These are phyloP conservation scores for Yamadazyma aaseri DNA, from an alignment of 1,139 yeast species.

Conservation along the genomic window DNA sequence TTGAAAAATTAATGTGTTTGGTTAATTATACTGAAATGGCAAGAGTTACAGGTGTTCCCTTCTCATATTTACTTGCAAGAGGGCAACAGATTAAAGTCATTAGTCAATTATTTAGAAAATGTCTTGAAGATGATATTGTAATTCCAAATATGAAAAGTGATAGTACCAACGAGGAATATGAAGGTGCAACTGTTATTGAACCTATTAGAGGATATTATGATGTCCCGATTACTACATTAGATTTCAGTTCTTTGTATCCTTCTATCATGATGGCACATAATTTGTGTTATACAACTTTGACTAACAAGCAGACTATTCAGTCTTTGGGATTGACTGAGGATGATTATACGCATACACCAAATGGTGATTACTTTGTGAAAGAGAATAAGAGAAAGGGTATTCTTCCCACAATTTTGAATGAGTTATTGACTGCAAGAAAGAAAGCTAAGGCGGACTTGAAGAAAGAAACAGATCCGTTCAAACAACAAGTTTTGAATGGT, in stretches of 20 bases:
- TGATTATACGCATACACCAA: conserved; percentile 87
- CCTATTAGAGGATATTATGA: conserved; percentile 95
- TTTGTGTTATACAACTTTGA: conserved; percentile 87
- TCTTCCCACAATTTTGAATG: conserved; percentile 87
- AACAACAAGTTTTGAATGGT: conserved; percentile 91
- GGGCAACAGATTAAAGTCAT: conserved; percentile 98
- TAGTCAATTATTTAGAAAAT: conserved; percentile 91
- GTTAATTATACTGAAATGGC: conserved; percentile 99
- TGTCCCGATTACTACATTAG: conserved; percentile 95
- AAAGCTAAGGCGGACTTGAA: conserved; percentile 88
- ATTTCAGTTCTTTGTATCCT: conserved; percentile 96
- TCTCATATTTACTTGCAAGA: conserved; percentile 80
- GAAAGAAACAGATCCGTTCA: conserved; percentile 92
- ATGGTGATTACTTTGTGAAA: conserved; percentile 90
- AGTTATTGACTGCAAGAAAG: conserved; percentile 87
- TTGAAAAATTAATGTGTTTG: conserved; percentile 93
- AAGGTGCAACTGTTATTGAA: conserved; percentile 98
- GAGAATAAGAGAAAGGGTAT: conserved; percentile 72
- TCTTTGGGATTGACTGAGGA: conserved; percentile 62
- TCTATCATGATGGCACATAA: conserved; percentile 99
- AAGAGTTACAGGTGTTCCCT: conserved; percentile 98
- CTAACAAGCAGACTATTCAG: conserved; percentile 68
- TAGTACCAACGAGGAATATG: conserved; percentile 87
- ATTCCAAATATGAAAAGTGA: conserved; percentile 88
- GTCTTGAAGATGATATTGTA: conserved; percentile 79